These are phyloP conservation scores for Neurospora sp. DNA, from an alignment of 495 filamentous ascomycete species.

Conservation along the genomic window DNA sequence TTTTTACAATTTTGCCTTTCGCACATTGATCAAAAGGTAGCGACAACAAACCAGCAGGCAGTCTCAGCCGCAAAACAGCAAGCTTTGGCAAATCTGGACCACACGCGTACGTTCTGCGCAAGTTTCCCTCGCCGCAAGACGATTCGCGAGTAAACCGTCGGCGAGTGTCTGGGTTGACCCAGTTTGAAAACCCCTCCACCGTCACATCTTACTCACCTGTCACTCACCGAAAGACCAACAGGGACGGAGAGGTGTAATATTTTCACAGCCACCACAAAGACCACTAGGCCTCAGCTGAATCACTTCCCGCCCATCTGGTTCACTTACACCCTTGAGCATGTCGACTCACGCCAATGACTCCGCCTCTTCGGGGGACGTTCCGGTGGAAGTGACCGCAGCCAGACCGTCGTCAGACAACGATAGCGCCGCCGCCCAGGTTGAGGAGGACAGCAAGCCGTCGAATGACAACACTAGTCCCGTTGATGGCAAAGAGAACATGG, in stretches of 20 bases:
- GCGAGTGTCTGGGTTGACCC: neutral
- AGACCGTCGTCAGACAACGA: neutral
- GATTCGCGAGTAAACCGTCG: neutral
- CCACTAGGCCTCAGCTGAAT: neutral
- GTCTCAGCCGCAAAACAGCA: neutral
- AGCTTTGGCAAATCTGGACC: neutral
- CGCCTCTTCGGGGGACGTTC: neutral
- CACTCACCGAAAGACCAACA: neutral
- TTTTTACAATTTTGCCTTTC: neutral
- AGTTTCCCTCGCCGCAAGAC: neutral
- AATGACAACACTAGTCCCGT: neutral
- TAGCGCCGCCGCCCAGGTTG: neutral
- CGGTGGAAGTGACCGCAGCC: neutral
- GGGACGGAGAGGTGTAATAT: neutral
- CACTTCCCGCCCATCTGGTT: neutral
- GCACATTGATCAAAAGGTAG: neutral
- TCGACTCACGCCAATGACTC: neutral
- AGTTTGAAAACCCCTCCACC: neutral
- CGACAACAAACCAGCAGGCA: neutral
- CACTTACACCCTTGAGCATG: constrained; percentile 1
- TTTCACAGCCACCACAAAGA: constrained; percentile 5
- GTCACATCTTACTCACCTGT: neutral
- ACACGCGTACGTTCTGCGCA: neutral
- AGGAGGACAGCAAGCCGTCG: neutral
- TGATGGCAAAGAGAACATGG: neutral